Evolutionary conservation across 768 basidiomycete genomes (phyloP), one percentile per base, ranked within the genome.

Genomic region (Pleurotus platypus): DNA sequence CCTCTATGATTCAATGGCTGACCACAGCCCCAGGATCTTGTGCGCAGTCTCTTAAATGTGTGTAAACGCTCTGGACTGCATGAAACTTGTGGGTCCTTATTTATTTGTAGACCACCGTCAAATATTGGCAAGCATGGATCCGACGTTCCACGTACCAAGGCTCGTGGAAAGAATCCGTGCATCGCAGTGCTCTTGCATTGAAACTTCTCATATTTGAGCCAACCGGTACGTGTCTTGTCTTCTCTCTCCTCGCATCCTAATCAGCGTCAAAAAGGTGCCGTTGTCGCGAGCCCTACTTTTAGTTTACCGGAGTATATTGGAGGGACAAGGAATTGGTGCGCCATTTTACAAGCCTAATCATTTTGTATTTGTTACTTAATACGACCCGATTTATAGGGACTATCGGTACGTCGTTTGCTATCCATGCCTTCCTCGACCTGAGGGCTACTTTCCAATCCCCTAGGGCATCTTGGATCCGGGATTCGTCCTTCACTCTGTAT

Each of bases 241-340:
- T 20, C 35, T n/a, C 45, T 46, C 27, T 42, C 55, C 30, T 11
- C 9, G 58, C 56, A 30, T 35, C 49, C n/a, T 27, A 49, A 26
- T 45, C n/a, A 38, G 18, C n/a, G 45, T 38, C 12, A 11, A 50
- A 11, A 50, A 78, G 92, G 94, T 20, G 94, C 95, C 1, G 89
- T 97, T 48, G 89, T 98, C 6, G 96, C 96, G 0, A 94, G 92
- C 60, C 94, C 96, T 0, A 98, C 95, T 0, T 98, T 98, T 72
- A 92, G 91, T 60, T 74, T 98, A 9, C 95, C 95, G 0, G 95
- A 97, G 67, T 89, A 85, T 60, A 90, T 97, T 30, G 94, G 94
- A 0, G 94, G 94, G 1, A 85, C 85, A 0, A 77, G 94, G 56
- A 96, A 96, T 65, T 96, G 94, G 91, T 89, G 57, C 7, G 78